Conservation (phyloP, 2,329 filamentous ascomycete species). For the Aspergillus latus region DNA sequence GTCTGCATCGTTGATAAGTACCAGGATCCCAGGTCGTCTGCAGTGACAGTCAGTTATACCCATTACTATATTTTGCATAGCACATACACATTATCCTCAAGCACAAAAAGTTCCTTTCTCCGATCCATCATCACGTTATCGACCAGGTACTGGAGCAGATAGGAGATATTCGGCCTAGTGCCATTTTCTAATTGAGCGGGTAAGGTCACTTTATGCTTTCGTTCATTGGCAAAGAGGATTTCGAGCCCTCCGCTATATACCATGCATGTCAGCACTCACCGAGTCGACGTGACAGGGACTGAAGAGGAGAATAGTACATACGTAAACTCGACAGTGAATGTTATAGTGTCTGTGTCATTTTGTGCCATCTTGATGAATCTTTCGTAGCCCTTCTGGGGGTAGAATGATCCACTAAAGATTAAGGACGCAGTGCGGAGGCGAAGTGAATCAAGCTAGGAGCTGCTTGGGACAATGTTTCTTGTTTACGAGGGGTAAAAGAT, state of each 20-base stretch:
- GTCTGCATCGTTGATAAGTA: slow-evolving; percentile 95
- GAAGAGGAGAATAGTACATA: slow-evolving; percentile 50
- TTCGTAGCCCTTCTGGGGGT: slow-evolving; percentile 16
- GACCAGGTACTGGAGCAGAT: slow-evolving; percentile 76
- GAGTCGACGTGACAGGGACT: background rate
- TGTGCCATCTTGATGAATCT: slow-evolving; percentile 5
- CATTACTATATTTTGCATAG: background rate
- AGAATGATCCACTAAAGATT: background rate
- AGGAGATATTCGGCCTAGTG: slow-evolving; percentile 66
- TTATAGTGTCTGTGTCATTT: slow-evolving; percentile 39
- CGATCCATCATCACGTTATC: slow-evolving; percentile 79
- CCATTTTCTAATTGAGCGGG: slow-evolving; percentile 63
- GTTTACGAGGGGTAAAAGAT: background rate
- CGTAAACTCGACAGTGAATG: slow-evolving; percentile 74
- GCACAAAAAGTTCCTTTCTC: slow-evolving; percentile 83
- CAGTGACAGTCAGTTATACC: slow-evolving; percentile 22
- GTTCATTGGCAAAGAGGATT: slow-evolving; percentile 84
- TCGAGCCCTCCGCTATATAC: slow-evolving; percentile 78
- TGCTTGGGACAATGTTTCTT: background rate
- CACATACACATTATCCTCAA: slow-evolving; percentile 83
- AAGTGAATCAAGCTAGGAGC: background rate
- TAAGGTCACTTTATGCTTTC: slow-evolving; percentile 68
- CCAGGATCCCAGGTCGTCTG: slow-evolving; percentile 91
- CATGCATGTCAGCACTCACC: slow-evolving; percentile 7
- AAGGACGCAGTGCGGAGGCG: background rate